Conservation (phyloP, 2,329 filamentous ascomycete genomes). For the Fusarium mundagurra region DNA sequence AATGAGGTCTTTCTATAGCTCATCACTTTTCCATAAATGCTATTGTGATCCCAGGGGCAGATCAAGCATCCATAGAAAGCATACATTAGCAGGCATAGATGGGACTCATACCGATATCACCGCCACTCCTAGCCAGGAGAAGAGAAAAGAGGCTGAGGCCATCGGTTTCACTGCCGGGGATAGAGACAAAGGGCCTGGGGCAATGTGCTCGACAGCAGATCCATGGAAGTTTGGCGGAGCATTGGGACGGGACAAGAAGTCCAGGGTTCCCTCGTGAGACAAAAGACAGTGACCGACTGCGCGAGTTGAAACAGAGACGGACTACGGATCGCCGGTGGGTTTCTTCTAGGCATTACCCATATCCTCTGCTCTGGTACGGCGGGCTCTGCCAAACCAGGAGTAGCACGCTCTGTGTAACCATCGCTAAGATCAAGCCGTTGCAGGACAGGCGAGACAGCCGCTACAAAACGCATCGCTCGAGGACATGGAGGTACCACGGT, state of each 20-base stretch:
- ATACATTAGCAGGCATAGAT: slow-evolving; percentile 19
- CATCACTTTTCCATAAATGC: not conserved
- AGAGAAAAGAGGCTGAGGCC: slow-evolving; percentile 13
- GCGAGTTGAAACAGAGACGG: slow-evolving; percentile 1
- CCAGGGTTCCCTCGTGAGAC: slow-evolving; percentile 1
- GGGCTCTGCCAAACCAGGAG: slow-evolving; percentile 32
- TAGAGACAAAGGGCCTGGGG: not conserved
- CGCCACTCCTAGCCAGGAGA: slow-evolving; percentile 8
- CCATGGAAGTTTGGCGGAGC: slow-evolving; percentile 10
- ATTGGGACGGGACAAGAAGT: slow-evolving; percentile 17
- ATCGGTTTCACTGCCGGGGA: slow-evolving; percentile 7
- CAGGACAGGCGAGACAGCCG: slow-evolving; percentile 27
- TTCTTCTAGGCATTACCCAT: slow-evolving; percentile 16
- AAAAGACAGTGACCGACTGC: not conserved
- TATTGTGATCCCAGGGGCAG: slow-evolving; percentile 25
- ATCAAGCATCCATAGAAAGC: slow-evolving; percentile 20
- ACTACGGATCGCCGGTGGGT: slow-evolving; percentile 30
- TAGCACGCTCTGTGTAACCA: slow-evolving; percentile 40
- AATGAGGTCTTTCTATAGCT: slow-evolving; percentile 36
- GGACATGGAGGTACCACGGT: slow-evolving; percentile 1
- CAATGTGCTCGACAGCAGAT: slow-evolving; percentile 4
- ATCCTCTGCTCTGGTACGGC: slow-evolving; percentile 23
- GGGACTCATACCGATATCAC: slow-evolving; percentile 15
- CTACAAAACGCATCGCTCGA: slow-evolving; percentile 9
- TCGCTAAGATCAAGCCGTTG: slow-evolving; percentile 19